A percentile compares a stretch with the other conserved stretches of the same genome.
Conservation (phyloP, 306 rosid genomes). For the Lathyrus aphaca region DNA sequence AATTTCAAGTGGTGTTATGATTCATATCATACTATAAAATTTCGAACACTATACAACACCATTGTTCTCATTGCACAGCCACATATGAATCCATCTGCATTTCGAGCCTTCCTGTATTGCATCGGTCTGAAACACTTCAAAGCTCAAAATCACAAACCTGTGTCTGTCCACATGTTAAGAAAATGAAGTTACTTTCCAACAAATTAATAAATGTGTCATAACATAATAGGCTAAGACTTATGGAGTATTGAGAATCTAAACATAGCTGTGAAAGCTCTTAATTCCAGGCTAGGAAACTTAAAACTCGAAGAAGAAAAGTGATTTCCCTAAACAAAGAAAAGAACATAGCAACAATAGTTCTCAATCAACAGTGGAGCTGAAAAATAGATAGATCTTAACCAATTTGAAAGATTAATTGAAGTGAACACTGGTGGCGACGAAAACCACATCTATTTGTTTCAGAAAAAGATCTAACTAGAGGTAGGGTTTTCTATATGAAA, state of each 20-base stretch:
- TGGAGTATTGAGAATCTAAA: not conserved
- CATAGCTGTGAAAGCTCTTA: conserved; percentile 8
- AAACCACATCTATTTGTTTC: conserved; percentile 8
- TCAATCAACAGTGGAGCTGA: not conserved
- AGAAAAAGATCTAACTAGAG: conserved; percentile 12
- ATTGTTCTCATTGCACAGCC: conserved; percentile 13
- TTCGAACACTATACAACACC: conserved; percentile 31
- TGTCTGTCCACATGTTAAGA: conserved; percentile 18
- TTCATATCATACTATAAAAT: conserved; percentile 24
- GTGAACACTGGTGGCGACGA: conserved; percentile 2
- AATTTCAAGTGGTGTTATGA: conserved; percentile 10
- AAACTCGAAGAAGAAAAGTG: not conserved
- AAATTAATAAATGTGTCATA: conserved; percentile 7
- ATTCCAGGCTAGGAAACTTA: conserved; percentile 2
- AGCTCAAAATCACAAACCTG: conserved; percentile 33
- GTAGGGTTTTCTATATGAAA: conserved; percentile 9
- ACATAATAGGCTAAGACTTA: not conserved
- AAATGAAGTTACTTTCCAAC: conserved; percentile 14
- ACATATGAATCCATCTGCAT: conserved; percentile 25
- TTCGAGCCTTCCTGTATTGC: conserved; percentile 20
- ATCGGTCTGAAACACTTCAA: conserved; percentile 9
- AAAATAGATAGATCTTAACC: conserved; percentile 1
- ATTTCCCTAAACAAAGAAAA: conserved; percentile 21
- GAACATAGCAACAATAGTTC: conserved; percentile 15
- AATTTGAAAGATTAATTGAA: conserved; percentile 14